Evolutionary conservation across 352 stramenopile genomes (phyloP), one percentile per base, ranked within the genome.

Genomic region (Pythium aristosporum): DNA sequence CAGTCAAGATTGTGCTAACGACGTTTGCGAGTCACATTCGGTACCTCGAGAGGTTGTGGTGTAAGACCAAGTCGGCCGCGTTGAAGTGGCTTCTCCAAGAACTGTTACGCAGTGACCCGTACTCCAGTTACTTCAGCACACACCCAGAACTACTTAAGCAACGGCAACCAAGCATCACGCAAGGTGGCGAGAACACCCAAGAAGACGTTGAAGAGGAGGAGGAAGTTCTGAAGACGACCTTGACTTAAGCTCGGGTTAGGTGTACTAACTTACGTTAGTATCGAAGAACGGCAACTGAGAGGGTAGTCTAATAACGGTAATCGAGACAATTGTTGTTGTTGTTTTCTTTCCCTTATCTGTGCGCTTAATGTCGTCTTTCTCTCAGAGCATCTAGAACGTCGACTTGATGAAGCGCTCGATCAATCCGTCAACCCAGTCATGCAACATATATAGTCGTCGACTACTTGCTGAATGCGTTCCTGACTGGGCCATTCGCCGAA

Each of bases 191-290:
- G 32, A 12, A 55, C 13, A 55, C 28, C 49, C 49, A 37, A 55
- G 3, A 42, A 3, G 49, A 55, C 49, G 28, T 55, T 55, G 49
- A 55, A 41, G 49, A 55, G 8, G 25, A 9, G 25, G 25, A 51
- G 44, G 34, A 3, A 51, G 34, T 30, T 30, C n/a, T 55, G 16
- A 21, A n/a, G 32, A 37, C 49, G 32, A 25, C 49, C 25, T 39
- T 42, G 32, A 42, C 25, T 55, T 25, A 55, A 55, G 44, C 44
- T 51, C 44, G 49, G 13, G 25, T 18, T n/a, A 55, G 18, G 8
- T 42, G 47, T 55, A 55, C 49, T 55, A 42, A 42, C 7, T 55
- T 55, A 30, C 7, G 49, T 55, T 51, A 51, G 49, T 37, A 55
- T 28, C 32, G 28, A 55, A 42, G 49, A 34, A 55, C 28, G 49